A percentile compares a stretch with the other conserved stretches of the same genome.
phyloP scores from a whole-genome alignment of 2,329 filamentous ascomycete genomes.

The Penicillium sp. region DNA sequence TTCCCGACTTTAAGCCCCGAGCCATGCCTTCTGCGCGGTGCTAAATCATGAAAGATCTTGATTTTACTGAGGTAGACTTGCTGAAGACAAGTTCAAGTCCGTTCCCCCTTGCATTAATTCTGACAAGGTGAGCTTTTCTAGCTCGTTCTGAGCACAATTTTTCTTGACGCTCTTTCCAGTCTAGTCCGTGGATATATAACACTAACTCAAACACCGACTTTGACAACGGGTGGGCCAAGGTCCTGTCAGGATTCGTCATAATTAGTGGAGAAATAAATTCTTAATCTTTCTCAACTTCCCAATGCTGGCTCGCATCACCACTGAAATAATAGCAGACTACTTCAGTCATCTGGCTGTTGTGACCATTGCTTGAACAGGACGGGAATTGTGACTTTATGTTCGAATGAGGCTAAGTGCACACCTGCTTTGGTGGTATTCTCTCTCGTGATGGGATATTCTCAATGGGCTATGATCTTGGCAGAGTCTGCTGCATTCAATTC shows the following conservation, averaged over 20 bases:
- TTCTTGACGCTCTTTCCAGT: not conserved
- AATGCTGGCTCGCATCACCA: conserved; percentile 54
- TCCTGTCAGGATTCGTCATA: too few relatives aligned
- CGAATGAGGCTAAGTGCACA: conserved; percentile 32
- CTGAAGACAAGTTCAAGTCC: not conserved
- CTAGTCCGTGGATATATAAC: not conserved
- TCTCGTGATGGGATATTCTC: conserved; percentile 46
- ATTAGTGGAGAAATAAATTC: too few relatives aligned
- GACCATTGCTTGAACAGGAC: conserved; percentile 35
- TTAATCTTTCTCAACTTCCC: conserved; percentile 28
- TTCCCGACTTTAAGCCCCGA: conserved; percentile 19
- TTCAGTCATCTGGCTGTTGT: conserved; percentile 33
- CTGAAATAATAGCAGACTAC: conserved; percentile 55
- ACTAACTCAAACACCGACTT: conserved; percentile 32
- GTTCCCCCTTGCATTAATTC: not conserved
- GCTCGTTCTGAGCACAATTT: too few relatives aligned
- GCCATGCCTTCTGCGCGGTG: not conserved
- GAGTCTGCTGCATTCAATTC: conserved; percentile 28
- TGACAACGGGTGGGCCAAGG: too few relatives aligned
- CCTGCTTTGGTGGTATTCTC: conserved; percentile 34
- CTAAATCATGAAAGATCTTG: not conserved
- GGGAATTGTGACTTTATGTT: conserved; percentile 36
- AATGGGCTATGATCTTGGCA: conserved; percentile 45
- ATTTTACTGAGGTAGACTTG: not conserved
- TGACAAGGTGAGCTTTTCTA: not conserved